Evolutionary conservation across 176 grass and related monocot species (phyloP), one percentile per base, ranked within the genome.

Genomic region (Eremochloa ophiuroides): DNA sequence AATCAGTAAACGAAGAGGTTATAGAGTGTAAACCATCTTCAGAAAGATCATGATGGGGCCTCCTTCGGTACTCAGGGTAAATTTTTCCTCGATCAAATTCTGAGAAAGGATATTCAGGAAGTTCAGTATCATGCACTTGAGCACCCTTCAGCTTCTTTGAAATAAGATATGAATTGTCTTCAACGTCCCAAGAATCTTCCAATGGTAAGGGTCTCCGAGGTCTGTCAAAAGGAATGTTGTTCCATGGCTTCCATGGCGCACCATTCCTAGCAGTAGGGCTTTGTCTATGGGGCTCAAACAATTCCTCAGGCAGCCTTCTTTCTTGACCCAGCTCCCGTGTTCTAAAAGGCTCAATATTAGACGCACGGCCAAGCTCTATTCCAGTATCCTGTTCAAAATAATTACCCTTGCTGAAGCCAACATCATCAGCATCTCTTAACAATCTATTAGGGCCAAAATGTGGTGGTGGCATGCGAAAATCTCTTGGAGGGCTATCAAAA

Each of bases 61-160:
- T 94, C 60, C 79, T 91, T 33, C 47, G 77, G 77, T 84, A 73
- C 44, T 51, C 73, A 80, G 74, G 61, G 62, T 47, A 65, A 83
- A 72, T 35, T 39, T 90, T 92, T 56, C 81, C 90, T 38, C 37
- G 75, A 42, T 79, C 84, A 60, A 87, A 86, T 78, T 95, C 93
- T 61, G 85, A 83, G 89, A 99, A 99, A 73, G 88, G 88, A 83
- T 99, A 93, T 50, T 95, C 93, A 14, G 93, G 96, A 48, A 99
- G 91, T 76, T 99, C 96, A 47, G 81, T 82, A 85, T 93, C 96
- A 77, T 80, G 74, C 51, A 82, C 71, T 63, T 81, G 34, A 68
- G 55, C 69, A 80, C 78, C 62, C 70, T 66, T 91, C 84, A 61
- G 72, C 39, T 85, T 94, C 89, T 91, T 94, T 66, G 87, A 38